These are phyloP conservation scores for Corchorus capsularis DNA, from an alignment of 345 rosid genomes.

Conservation along the genomic window DNA sequence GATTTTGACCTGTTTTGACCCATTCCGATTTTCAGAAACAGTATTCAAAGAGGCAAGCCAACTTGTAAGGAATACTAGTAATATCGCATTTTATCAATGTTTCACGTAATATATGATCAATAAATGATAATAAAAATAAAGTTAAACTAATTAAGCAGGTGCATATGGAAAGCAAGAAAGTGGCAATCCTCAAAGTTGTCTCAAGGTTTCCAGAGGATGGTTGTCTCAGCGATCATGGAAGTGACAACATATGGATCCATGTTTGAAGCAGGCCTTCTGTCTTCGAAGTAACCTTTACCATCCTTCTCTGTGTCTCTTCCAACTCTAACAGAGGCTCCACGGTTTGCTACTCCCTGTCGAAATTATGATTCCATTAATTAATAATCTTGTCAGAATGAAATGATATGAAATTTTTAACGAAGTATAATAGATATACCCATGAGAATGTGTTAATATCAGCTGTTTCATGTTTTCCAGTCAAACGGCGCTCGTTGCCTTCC, in stretches of 20 bases:
- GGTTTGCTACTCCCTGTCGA: conserved; percentile 70
- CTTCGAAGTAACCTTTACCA: conserved; percentile 81
- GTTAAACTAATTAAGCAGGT: no score
- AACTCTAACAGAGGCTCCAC: conserved; percentile 72
- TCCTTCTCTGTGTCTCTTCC: conserved; percentile 71
- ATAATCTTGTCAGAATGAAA: not conserved
- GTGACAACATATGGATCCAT: conserved; percentile 87
- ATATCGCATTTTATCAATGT: not conserved
- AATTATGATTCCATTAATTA: not conserved
- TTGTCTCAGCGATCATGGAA: conserved; percentile 75
- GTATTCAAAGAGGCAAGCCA: not conserved
- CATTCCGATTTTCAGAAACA: no score
- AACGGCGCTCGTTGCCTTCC: conserved; percentile 86
- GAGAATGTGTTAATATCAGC: conserved; percentile 75
- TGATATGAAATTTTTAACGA: not conserved
- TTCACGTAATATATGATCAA: not conserved
- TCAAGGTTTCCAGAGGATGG: conserved; percentile 52
- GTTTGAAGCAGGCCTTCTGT: conserved; percentile 77
- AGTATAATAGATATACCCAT: conserved; percentile 43
- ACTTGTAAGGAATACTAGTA: not conserved
- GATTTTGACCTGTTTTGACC: no score
- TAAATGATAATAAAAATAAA: no score
- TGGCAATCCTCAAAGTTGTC: no score
- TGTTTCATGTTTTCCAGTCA: conserved; percentile 78
- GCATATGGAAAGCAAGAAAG: not conserved